Conservation (phyloP, 768 basidiomycete genomes). For the Podaxis sp. region DNA sequence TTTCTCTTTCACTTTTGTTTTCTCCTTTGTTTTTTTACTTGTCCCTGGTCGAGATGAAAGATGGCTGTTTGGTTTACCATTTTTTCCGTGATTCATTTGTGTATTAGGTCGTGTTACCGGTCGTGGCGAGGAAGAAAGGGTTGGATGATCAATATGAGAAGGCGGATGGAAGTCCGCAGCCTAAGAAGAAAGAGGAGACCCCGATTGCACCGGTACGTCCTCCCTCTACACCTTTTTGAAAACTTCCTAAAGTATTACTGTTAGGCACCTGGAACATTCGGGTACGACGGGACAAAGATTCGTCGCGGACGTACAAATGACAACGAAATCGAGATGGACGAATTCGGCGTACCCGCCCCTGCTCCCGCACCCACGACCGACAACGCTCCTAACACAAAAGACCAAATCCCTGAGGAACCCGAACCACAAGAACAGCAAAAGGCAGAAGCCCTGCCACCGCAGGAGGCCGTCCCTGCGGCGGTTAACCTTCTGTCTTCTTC, state of each 20-base stretch:
- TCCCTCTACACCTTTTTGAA: constrained; percentile 4
- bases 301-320: constrained; percentile 44
- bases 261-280: constrained; percentile 86
- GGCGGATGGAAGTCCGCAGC: constrained; percentile 66
- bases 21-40: constrained; percentile 14
- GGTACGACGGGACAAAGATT: constrained; percentile 72
- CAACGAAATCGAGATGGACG: constrained; percentile 59
- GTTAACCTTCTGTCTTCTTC: constrained; percentile 50
- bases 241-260: constrained; percentile 3
- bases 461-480: constrained; percentile 32
- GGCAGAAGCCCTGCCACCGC: constrained; percentile 22
- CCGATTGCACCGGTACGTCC: constrained; percentile 58
- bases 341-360: constrained; percentile 50
- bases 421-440: constrained; percentile 22
- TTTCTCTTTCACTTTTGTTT: constrained; percentile 11
- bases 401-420: constrained; percentile 14
- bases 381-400: not conserved
- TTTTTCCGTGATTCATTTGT: not conserved
- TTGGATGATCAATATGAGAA: constrained; percentile 69
- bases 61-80: not conserved
- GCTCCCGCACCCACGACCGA: not conserved
- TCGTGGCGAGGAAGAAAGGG: constrained; percentile 82
- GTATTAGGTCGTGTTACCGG: constrained; percentile 75
- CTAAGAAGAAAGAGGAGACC: constrained; percentile 37
- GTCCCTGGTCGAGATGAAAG: not conserved